phyloP scores from a whole-genome alignment of 768 basidiomycete species.

The Amanita muscaria region DNA sequence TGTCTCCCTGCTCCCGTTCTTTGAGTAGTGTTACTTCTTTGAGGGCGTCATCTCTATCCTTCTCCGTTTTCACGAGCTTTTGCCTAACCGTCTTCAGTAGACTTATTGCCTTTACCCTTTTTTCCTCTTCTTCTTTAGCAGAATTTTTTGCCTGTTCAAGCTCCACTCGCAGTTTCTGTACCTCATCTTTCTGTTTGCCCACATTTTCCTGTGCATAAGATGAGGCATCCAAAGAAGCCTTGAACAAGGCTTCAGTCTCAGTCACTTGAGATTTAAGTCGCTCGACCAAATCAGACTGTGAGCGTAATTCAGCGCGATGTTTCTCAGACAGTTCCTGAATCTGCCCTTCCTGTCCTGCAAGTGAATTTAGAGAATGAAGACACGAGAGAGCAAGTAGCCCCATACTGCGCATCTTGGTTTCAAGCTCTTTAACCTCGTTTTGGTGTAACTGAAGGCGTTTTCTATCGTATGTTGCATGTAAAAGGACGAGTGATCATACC shows the following conservation, averaged over 20 bases:
- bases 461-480: neutral
- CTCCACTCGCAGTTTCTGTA: conserved; percentile 55
- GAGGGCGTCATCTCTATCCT: conserved; percentile 75
- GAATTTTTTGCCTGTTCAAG: conserved; percentile 46
- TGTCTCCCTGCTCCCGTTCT: conserved; percentile 47
- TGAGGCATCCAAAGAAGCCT: conserved; percentile 43
- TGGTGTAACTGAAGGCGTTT: conserved; percentile 45
- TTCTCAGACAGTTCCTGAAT: conserved; percentile 80
- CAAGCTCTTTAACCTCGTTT: conserved; percentile 73
- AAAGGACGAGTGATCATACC: conserved; percentile 32
- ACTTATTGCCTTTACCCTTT: conserved; percentile 87
- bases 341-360: conserved; percentile 72
- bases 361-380: neutral
- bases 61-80: conserved; percentile 95
- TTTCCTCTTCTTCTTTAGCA: conserved; percentile 95
- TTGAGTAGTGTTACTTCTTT: conserved; percentile 45
- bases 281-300: conserved; percentile 68
- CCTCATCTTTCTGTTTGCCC: conserved; percentile 43
- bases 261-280: conserved; percentile 57
- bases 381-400: neutral
- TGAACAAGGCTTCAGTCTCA: conserved; percentile 63
- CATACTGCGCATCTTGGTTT: conserved; percentile 65
- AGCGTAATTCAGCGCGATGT: conserved; percentile 72
- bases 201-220: conserved; percentile 40
- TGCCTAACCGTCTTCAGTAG: conserved; percentile 91